These are phyloP conservation scores for Mycosarcoma mackinlayi DNA, from an alignment of 1,284 basidiomycete genomes.

Conservation along the genomic window DNA sequence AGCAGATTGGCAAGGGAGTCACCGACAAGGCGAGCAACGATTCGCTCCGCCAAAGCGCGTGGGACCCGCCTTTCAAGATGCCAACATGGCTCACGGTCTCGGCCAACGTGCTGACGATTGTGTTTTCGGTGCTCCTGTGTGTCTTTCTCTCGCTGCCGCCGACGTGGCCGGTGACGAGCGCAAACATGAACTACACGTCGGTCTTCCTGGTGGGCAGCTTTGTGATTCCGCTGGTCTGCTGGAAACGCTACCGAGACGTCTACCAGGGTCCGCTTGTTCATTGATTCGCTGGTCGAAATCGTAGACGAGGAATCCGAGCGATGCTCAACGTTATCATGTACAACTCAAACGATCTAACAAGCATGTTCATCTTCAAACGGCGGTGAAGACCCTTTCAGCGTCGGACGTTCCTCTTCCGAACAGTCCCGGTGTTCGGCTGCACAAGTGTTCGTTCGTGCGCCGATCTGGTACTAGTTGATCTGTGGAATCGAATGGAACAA, in stretches of 20 bases:
- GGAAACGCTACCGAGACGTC: constrained; percentile 6
- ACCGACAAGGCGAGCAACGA: constrained; percentile 1
- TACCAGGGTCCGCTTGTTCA: constrained; percentile 26
- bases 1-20: constrained; percentile 4
- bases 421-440: too few relatives aligned
- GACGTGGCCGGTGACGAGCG: constrained; percentile 28
- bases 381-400: too few relatives aligned
- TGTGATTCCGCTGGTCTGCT: constrained; percentile 13
- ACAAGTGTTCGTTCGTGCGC: too few relatives aligned
- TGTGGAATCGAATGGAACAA: too few relatives aligned
- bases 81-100: constrained; percentile 8
- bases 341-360: too few relatives aligned
- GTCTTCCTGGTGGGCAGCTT: constrained; percentile 23
- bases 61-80: constrained; percentile 31
- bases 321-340: too few relatives aligned
- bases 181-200: constrained; percentile 36
- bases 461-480: too few relatives aligned
- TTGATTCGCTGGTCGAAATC: too few relatives aligned
- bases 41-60: constrained; percentile 7
- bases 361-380: too few relatives aligned
- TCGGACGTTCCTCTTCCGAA: too few relatives aligned
- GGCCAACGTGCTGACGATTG: constrained; percentile 30
- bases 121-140: constrained; percentile 28
- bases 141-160: constrained; percentile 36
- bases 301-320: too few relatives aligned